These are phyloP conservation scores for Sordariomycetes sp. DNA, from an alignment of 2,329 filamentous ascomycete species.

Conservation along the genomic window DNA sequence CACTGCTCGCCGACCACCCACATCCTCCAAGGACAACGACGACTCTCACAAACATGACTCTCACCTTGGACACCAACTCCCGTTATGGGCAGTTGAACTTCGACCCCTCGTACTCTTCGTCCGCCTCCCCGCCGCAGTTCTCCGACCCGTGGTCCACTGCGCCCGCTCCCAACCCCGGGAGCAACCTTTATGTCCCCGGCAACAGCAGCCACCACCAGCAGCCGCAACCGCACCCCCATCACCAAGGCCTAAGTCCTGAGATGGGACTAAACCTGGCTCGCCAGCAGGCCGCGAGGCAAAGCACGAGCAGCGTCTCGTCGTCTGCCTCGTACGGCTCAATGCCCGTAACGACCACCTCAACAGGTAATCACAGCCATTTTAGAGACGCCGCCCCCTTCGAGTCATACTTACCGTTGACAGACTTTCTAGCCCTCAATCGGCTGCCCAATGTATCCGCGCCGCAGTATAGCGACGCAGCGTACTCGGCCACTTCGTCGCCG, in stretches of 20 bases:
- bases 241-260: slow-evolving; percentile 37
- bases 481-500: slow-evolving; percentile 52
- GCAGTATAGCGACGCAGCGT: slow-evolving; percentile 59
- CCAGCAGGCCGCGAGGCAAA: slow-evolving; percentile 34
- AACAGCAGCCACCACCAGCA: slow-evolving; percentile 27
- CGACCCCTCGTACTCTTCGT: slow-evolving; percentile 55
- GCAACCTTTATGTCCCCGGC: slow-evolving; percentile 47
- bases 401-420: slow-evolving; percentile 57
- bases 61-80: slow-evolving; percentile 87
- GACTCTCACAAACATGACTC: slow-evolving; percentile 62
- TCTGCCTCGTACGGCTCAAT: slow-evolving; percentile 63
- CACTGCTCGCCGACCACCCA: slow-evolving; percentile 8
- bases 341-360: slow-evolving; percentile 61
- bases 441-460: slow-evolving; percentile 47
- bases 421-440: slow-evolving; percentile 61
- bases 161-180: slow-evolving; percentile 37
- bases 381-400: neutral
- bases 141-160: slow-evolving; percentile 78
- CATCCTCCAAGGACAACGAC: slow-evolving; percentile 2
- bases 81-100: slow-evolving; percentile 71
- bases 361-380: slow-evolving; percentile 47
- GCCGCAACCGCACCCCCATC: slow-evolving; percentile 10
- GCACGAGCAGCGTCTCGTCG: slow-evolving; percentile 43
- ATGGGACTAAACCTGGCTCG: slow-evolving; percentile 43
- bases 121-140: slow-evolving; percentile 57